Base-by-base conservation (phyloP, 176 grass and related monocot genomes). In the Stipa capillata region DNA sequence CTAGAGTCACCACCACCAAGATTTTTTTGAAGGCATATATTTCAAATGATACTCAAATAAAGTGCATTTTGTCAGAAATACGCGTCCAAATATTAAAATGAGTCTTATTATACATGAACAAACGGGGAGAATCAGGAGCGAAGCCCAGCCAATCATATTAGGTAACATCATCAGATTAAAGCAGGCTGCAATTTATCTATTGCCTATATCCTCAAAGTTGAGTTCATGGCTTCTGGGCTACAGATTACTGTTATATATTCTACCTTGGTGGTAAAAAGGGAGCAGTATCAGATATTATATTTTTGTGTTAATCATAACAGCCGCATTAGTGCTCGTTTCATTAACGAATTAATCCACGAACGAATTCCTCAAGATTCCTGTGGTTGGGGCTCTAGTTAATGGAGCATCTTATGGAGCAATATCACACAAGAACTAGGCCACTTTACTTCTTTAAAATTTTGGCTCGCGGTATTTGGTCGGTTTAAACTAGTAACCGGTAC, bases 221-320 rank as follows among this genome's bases (percentile, higher is more conserved):
- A 84, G 35, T 20, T 71, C 16, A 55, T 56, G 36, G 85, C 55
- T 62, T 82, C 53, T 25, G 15, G 79, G 54, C 79, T 82, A 87
- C 64, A 82, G n/a, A 57, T 78, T 83, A 55, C 45, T 78, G 56
- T 67, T 83, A 73, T 34, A 84, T 88, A 72, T 84, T 84, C 74
- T 58, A 58, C 58, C 47, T 51, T 43, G 8, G 18, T n/a, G n/a
- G 25, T 7, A 4, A n/a, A 32, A 68, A 56, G 17, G 56, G 1
- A 16, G 27, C 8, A 21, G 16, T 32, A 31, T 41, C 5, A 76
- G 23, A 85, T 71, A 81, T 65, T 58, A 66, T 85, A 62, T 3
- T 39, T 80, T 17, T 65, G 0, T 25, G 8, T 40, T 72, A 81
- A 85, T 76, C 72, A 76, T 70, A 60, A 49, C 45, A 81, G 45